These are phyloP conservation scores for Pichia cabralensis DNA, from an alignment of 805 yeast genomes.

Conservation along the genomic window DNA sequence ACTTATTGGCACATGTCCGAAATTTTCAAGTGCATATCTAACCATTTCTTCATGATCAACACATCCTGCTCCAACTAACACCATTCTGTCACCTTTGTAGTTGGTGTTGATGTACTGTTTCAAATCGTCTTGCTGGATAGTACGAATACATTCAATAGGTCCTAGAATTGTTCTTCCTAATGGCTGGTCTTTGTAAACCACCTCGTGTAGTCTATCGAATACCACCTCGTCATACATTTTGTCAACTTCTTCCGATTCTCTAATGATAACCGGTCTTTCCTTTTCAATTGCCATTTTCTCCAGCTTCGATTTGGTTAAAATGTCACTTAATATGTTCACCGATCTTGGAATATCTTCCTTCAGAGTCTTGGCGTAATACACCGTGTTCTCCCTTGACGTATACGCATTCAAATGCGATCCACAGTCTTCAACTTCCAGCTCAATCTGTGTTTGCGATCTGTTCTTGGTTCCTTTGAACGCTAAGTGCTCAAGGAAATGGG, in stretches of 20 bases:
- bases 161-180: slow-evolving; percentile 95
- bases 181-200: slow-evolving; percentile 83
- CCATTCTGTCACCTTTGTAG: slow-evolving; percentile 96
- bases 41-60: slow-evolving; percentile 84
- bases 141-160: slow-evolving; percentile 78
- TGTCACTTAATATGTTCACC: slow-evolving; percentile 82
- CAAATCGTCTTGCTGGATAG: slow-evolving; percentile 69
- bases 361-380: slow-evolving; percentile 86
- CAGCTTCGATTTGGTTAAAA: slow-evolving; percentile 74
- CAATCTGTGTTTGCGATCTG: slow-evolving; percentile 74
- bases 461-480: slow-evolving; percentile 90
- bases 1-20: slow-evolving; percentile 56
- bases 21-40: slow-evolving; percentile 60
- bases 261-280: slow-evolving; percentile 91
- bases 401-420: slow-evolving; percentile 99
- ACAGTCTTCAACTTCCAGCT: slow-evolving; percentile 87
- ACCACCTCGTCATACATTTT: slow-evolving; percentile 98
- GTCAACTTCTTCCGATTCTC: slow-evolving; percentile 96
- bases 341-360: slow-evolving; percentile 73
- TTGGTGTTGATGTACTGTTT: slow-evolving; percentile 71
- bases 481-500: slow-evolving; percentile 93
- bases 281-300: slow-evolving; percentile 83
- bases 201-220: slow-evolving; percentile 91
- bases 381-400: slow-evolving; percentile 96
- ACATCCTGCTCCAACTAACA: slow-evolving; percentile 92